These are phyloP conservation scores for Aechmea fasciata DNA, from an alignment of 176 grass and related monocot genomes.

Conservation along the genomic window DNA sequence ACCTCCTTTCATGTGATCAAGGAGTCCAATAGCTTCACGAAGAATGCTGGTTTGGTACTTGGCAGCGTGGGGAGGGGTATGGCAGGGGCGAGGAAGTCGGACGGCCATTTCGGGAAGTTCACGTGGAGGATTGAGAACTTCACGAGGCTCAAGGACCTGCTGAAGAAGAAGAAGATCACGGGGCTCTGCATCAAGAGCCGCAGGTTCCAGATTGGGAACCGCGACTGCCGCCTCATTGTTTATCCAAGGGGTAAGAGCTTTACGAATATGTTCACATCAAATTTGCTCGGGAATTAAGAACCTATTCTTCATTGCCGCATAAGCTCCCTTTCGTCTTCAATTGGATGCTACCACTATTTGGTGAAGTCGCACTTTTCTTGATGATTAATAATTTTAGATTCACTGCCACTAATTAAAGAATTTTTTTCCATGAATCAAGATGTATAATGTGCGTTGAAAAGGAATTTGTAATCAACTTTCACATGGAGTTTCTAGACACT, in stretches of 20 bases:
- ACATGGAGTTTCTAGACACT: background rate
- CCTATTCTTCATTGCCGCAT: too few species aligned
- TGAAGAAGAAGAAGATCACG: constrained; percentile 84
- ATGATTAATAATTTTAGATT: too few species aligned
- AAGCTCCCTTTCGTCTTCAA: background rate
- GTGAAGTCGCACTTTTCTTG: too few species aligned
- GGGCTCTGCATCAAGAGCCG: constrained; percentile 94
- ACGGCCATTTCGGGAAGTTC: constrained; percentile 86
- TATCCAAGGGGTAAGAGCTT: constrained; percentile 84
- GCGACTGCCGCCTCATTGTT: constrained; percentile 94
- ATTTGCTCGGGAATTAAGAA: background rate
- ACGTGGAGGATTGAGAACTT: constrained; percentile 91
- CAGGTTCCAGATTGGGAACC: constrained; percentile 80
- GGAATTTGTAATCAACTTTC: background rate
- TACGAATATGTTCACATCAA: background rate
- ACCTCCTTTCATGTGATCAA: constrained; percentile 86
- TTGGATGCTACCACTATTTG: background rate
- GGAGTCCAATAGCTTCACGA: constrained; percentile 69
- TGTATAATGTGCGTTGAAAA: too few species aligned
- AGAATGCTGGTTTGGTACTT: constrained; percentile 20
- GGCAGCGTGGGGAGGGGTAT: constrained; percentile 32
- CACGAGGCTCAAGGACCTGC: constrained; percentile 83
- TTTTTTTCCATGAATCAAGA: too few species aligned
- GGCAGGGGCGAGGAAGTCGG: constrained; percentile 48
- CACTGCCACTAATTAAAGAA: too few species aligned